Conservation (phyloP, 2,329 filamentous ascomycete species). For the Albifimbria verrucaria region DNA sequence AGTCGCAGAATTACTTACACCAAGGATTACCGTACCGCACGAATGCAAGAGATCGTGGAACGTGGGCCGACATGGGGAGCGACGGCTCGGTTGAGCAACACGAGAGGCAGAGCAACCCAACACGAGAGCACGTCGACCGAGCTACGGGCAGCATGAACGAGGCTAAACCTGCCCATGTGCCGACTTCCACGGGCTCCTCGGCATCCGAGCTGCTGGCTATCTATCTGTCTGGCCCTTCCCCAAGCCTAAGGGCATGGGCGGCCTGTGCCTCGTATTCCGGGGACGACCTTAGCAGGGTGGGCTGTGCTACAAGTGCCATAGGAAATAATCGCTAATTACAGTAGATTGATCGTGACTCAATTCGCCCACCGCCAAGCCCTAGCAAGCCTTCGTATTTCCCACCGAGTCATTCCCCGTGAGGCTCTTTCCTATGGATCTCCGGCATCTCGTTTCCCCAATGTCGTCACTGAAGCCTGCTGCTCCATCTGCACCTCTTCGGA, state of each 20-base stretch:
- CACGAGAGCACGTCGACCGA: neutral
- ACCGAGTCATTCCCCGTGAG: neutral
- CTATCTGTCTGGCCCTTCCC: neutral
- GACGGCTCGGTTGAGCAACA: neutral
- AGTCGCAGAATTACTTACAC: too few species aligned
- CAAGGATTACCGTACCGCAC: neutral
- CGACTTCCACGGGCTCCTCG: neutral
- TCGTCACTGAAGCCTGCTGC: neutral
- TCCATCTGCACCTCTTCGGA: too few species aligned
- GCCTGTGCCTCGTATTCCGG: neutral
- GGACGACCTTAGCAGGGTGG: neutral
- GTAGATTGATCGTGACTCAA: neutral
- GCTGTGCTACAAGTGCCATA: neutral
- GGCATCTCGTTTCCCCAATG: neutral
- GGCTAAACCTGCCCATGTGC: neutral
- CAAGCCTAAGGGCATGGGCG: neutral
- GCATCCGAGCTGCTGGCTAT: neutral
- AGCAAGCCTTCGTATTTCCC: neutral
- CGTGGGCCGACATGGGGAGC: neutral
- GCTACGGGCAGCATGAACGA: neutral
- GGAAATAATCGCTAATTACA: neutral
- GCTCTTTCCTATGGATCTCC: neutral
- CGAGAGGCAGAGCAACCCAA: neutral
- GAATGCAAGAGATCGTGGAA: neutral
- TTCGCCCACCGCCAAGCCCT: neutral